A percentile compares a stretch with the other conserved stretches of the same genome.
Conservation (phyloP, 352 stramenopile genomes). For the Phytophthora podocarpi region DNA sequence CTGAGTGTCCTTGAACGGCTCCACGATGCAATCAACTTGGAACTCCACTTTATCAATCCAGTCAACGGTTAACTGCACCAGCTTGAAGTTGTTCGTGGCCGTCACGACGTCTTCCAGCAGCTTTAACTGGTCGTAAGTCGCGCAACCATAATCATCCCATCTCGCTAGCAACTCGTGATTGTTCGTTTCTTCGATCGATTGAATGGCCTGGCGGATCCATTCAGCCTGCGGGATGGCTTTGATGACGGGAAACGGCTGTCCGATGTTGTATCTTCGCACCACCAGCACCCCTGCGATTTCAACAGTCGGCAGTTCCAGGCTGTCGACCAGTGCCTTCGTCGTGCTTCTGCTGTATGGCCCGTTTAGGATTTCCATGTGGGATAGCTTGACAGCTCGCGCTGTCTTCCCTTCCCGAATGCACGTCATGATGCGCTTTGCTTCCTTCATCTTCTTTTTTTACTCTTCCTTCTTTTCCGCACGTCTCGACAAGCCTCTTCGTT, state of each 20-base stretch:
- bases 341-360: not conserved
- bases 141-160: slow-evolving; percentile 10
- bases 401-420: slow-evolving; percentile 1
- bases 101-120: not conserved
- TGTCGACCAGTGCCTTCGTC: not conserved
- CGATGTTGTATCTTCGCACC: not conserved
- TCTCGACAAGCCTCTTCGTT: no score
- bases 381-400: not conserved
- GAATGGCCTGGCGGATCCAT: no score
- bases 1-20: slow-evolving; percentile 3
- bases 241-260: not conserved
- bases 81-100: slow-evolving; percentile 6
- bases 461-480: slow-evolving; percentile 3
- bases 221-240: slow-evolving; percentile 2
- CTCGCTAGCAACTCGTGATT: no score
- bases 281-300: not conserved
- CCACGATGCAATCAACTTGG: not conserved
- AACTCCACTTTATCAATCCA: slow-evolving; percentile 18
- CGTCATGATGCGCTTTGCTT: not conserved
- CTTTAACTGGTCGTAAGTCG: slow-evolving; percentile 12
- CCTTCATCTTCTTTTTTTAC: not conserved
- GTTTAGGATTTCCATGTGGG: not conserved
- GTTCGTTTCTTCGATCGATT: no score
- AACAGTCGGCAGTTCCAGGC: not conserved
- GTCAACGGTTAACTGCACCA: slow-evolving; percentile 6